A percentile compares a stretch with the other conserved stretches of the same genome.
phyloP scores from a whole-genome alignment of 495 filamentous ascomycete species.

The Pseudomonodictys pantanalensis region DNA sequence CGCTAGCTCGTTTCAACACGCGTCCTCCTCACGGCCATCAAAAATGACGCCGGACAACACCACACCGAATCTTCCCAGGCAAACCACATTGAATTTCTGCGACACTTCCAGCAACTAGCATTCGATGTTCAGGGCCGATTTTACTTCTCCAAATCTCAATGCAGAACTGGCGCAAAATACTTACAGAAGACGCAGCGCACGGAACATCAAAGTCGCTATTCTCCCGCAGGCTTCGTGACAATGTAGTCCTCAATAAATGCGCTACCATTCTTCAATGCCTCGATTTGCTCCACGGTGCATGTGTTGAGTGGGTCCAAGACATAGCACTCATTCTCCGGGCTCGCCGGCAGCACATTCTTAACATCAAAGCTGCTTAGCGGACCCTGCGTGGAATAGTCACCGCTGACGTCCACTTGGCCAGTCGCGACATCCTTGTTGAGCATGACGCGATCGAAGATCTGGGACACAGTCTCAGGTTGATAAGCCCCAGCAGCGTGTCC shows the following conservation, averaged over 20 bases:
- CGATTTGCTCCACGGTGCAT: conserved; percentile 28
- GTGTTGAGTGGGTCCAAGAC: conserved; percentile 13
- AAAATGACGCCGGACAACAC: no score
- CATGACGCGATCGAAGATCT: conserved; percentile 8
- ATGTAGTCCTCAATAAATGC: conserved; percentile 30
- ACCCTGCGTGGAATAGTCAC: not conserved
- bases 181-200: no score
- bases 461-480: not conserved
- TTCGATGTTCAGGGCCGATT: no score
- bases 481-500: not conserved
- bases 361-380: not conserved
- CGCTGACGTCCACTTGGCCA: not conserved
- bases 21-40: no score
- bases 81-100: no score
- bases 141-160: no score
- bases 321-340: not conserved
- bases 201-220: not conserved
- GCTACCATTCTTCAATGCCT: conserved; percentile 29
- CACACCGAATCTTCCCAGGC: no score
- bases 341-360: not conserved
- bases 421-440: not conserved
- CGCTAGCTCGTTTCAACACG: no score
- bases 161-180: no score
- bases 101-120: no score
- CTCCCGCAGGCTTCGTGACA: not conserved